Evolutionary conservation across 306 rosid species (phyloP).

Genomic region (Fagus crenata): DNA sequence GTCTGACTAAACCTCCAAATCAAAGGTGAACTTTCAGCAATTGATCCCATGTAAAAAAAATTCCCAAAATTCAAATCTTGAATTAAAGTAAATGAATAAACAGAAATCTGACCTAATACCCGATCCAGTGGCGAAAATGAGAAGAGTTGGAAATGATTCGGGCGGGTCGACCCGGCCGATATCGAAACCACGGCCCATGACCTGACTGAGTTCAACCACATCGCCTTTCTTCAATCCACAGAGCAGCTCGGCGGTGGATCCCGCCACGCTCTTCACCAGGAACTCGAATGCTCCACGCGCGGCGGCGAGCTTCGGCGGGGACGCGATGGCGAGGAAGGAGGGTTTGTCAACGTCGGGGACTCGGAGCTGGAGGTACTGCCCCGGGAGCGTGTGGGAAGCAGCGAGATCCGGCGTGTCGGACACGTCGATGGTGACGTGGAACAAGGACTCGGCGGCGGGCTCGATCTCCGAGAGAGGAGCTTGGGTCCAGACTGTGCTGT

Average conservation of each 20-base stretch:
- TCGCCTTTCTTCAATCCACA: constrained; percentile 83
- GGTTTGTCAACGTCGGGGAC: constrained; percentile 60
- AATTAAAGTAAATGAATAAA: background rate
- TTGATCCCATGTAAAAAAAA: background rate
- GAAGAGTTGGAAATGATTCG: constrained; percentile 54
- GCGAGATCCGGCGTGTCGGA: constrained; percentile 78
- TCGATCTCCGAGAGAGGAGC: constrained; percentile 70
- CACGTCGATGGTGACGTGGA: constrained; percentile 77
- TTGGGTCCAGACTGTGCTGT: constrained; percentile 71
- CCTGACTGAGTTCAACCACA: constrained; percentile 76
- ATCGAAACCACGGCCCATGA: constrained; percentile 81
- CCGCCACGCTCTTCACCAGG: constrained; percentile 76
- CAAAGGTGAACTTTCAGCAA: background rate
- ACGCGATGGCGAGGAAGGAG: constrained; percentile 84
- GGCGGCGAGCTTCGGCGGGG: constrained; percentile 66
- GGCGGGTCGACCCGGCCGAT: constrained; percentile 68
- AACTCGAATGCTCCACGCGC: constrained; percentile 70
- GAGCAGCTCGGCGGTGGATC: constrained; percentile 81
- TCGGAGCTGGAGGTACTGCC: constrained; percentile 87
- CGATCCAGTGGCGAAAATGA: constrained; percentile 86
- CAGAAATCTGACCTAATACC: constrained; percentile 68
- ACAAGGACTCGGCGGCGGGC: constrained; percentile 82
- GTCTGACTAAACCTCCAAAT: background rate
- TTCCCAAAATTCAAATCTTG: background rate
- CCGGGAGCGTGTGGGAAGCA: constrained; percentile 65